Conservation (phyloP, 768 basidiomycete genomes). For the Rhodotorula toruloides region DNA sequence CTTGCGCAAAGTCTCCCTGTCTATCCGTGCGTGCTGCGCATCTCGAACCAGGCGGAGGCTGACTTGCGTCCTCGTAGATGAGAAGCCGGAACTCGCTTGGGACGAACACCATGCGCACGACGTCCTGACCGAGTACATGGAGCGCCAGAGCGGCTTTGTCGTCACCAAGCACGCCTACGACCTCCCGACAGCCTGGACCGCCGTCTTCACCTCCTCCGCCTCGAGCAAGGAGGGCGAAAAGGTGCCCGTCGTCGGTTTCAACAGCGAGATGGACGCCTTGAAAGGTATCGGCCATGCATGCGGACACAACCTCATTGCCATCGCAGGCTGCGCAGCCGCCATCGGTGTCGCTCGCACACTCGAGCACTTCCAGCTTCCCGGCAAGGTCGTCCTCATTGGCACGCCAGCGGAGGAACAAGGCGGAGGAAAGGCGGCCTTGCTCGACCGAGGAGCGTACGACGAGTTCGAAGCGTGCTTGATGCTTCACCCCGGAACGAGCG, state of each 20-base stretch:
- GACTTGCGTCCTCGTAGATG: not conserved
- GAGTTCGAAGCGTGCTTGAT: constrained; percentile 2
- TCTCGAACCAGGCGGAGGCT: too few relatives aligned
- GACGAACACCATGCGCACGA: constrained; percentile 6
- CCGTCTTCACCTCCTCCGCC: not conserved
- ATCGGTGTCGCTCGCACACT: not conserved
- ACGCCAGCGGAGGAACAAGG: not conserved
- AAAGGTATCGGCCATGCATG: constrained; percentile 2
- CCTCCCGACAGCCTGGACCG: not conserved
- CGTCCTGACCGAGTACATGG: constrained; percentile 5
- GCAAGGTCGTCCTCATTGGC: not conserved
- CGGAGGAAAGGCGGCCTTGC: constrained; percentile 1
- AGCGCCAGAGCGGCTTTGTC: not conserved
- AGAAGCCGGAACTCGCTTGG: not conserved
- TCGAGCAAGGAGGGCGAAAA: not conserved
- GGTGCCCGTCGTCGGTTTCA: constrained; percentile 1
- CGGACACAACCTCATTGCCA: constrained; percentile 6
- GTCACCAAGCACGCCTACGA: not conserved
- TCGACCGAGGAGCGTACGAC: constrained; percentile 2
- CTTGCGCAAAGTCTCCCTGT: not conserved
- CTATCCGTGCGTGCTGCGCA: not conserved
- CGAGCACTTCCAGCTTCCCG: not conserved
- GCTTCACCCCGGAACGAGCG: not conserved
- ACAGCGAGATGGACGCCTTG: constrained; percentile 8
- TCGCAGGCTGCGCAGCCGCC: constrained; percentile 4